Evolutionary conservation across 495 filamentous ascomycete genomes (phyloP), one percentile per base, ranked within the genome.

Genomic region (Daldinia concentrica): DNA sequence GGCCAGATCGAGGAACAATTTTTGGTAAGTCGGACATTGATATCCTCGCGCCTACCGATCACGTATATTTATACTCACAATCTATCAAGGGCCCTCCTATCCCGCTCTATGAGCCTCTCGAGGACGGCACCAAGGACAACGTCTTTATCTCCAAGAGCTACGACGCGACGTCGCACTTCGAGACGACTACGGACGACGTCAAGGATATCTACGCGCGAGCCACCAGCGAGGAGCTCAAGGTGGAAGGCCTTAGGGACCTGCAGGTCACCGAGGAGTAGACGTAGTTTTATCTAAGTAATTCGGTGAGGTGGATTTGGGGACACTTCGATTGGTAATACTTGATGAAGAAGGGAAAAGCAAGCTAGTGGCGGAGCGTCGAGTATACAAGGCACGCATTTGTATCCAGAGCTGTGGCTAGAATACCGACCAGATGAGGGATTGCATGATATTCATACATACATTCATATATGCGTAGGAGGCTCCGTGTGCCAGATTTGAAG

Each of bases 71-170:
- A n/a, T 52, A 56, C 62, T 68, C 12, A 43, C 58, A 15, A 58
- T 73, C 71, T 48, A 77, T 43, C 0, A 19, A 87, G 85, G 91
- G 92, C 50, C 83, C 92, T 11, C 90, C 94, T 7, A 96, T 97
- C 68, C 93, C 94, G 6, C 84, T 99, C 48, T 98, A 97, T 79
- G 94, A 97, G 83, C 95, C 95, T 37, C 77, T 96, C 58, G 92
- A 93, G 78, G 90, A 91, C 75, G 96, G 96, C 63, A 86, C 85
- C 62, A 92, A 90, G 69, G 93, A 97, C 82, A 92, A 93, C 79
- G 91, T 99, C 80, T 99, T 93, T 84, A 94, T 99, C 77, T 97
- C 93, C 73, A 97, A 95, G 87, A 97, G 93, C 84, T 99, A 99
- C 80, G 95, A 99, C 78, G 91, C 95, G 34, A 96, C 92, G 67